Conservation (phyloP, 345 rosid species). For the Pugionium cornutum region DNA sequence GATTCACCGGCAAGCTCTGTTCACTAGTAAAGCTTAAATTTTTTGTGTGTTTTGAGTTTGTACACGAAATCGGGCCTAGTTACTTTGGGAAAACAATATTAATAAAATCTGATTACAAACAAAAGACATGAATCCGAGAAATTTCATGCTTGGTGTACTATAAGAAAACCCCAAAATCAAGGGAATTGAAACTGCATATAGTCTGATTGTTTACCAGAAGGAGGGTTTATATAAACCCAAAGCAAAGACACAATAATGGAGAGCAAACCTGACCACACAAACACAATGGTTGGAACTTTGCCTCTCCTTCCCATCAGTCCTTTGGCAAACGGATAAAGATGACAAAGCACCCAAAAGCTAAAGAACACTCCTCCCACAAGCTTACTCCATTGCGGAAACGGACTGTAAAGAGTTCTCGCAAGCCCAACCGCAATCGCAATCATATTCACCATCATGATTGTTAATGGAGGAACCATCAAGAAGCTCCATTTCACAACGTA, state of each 20-base stretch:
- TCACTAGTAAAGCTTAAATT: no score
- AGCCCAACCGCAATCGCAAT: slow-evolving; percentile 63
- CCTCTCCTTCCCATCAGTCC: slow-evolving; percentile 88
- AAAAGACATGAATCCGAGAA: slow-evolving; percentile 24
- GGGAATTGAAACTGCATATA: slow-evolving; percentile 40
- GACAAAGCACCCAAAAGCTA: slow-evolving; percentile 77
- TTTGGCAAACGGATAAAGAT: slow-evolving; percentile 76
- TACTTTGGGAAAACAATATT: neutral
- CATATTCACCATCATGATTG: slow-evolving; percentile 66
- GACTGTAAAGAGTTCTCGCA: slow-evolving; percentile 64
- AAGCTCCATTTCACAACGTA: slow-evolving; percentile 69
- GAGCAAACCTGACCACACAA: slow-evolving; percentile 74
- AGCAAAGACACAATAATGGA: slow-evolving; percentile 66
- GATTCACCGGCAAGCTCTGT: slow-evolving; percentile 10
- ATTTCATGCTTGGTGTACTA: slow-evolving; percentile 24
- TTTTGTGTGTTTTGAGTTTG: no score
- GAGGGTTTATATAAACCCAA: slow-evolving; percentile 75
- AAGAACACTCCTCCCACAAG: slow-evolving; percentile 82
- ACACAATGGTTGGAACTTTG: slow-evolving; percentile 72
- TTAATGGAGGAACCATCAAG: slow-evolving; percentile 67
- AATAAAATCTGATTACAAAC: slow-evolving; percentile 34
- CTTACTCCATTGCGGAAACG: slow-evolving; percentile 77
- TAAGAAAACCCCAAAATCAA: slow-evolving; percentile 13
- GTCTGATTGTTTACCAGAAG: slow-evolving; percentile 39
- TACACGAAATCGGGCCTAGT: neutral